Base-by-base conservation (phyloP, 2,329 filamentous ascomycete species). In the Verticillium tricorpus region DNA sequence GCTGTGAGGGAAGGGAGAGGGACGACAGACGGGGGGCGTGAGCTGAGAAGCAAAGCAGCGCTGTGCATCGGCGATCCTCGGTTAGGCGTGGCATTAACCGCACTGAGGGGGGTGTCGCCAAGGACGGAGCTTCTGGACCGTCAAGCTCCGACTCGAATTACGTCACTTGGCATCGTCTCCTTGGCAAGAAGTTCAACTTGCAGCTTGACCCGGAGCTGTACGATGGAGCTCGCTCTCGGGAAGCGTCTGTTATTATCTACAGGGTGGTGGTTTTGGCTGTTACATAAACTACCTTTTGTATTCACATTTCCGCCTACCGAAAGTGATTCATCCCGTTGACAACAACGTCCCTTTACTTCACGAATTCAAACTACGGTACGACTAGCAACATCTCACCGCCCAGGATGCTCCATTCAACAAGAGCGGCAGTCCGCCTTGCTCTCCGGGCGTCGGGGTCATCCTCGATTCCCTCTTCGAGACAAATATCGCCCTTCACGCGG, bases 381-480 rank as follows among this genome's bases (percentile, higher is more conserved):
- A 28, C 28, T 5, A 5, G 28, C 28, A 28, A 28, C 28, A 28
- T 28, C 28, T 5, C 28, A 28, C 34, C 14, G 8, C 17, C 40
- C 59, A 58, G 11, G n/a, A 75, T 75, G 73, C 70, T 75, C 61
- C 71, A 69, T 64, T 66, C 67, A 9, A 67, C 71, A 50, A 69
- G 67, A 56, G 64, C 68, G 1, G 59, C 74, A 12, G 58, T 66
- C 50, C 68, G 66, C 19, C 35, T 69, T 15, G 62, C 67, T 28
- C 66, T 67, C 4, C 68, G 68, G 59, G 56, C 31, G 1, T 40
- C 57, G 25, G 31, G 25, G 19, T 57, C 61, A 7, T 50, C 55
- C 19, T n/a, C 34, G 56, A 37, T 14, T 31, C 37, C 17, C 2
- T 22, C 58, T 39, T 50, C 8, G 40, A 22, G n/a, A 2, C 39